Base-by-base conservation (phyloP, 768 basidiomycete genomes). In the Pleurotus sapidus region DNA sequence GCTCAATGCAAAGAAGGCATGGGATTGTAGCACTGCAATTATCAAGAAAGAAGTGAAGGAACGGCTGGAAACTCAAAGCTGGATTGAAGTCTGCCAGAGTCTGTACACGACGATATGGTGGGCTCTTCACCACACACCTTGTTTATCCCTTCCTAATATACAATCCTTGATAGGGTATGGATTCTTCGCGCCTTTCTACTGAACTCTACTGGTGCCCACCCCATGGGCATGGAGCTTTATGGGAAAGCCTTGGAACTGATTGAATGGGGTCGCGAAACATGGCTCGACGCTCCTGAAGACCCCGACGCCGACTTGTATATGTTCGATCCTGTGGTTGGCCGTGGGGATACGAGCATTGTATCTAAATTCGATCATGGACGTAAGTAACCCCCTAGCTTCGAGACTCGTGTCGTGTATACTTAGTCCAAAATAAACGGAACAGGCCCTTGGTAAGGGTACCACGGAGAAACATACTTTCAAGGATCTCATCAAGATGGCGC, bases 251-350 rank as follows among this genome's bases (percentile, higher is more conserved):
- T 79, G 15, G 76, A 77, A 11, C 57, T 80, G n/a, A 65, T 81
- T 3, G 66, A 75, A 24, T 78, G 79, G 76, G 82, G 82, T n/a
- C 55, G 65, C 4, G 59, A 63, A 20, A 54, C 59, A 5, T 82
- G 77, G 74, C 61, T 68, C 38, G 61, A 79, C 58, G 74, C 80
- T 5, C 60, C 72, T 1, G 57, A 42, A 18, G 61, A 70, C 14
- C 43, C 43, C 8, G n/a, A n/a, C 17, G 70, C 75, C 15, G 65
- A 75, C 9, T 79, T 80, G 4, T 64, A 63, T 12, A 71, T 82
- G 11, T 82, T 82, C 50, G 70, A 73, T 25, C 46, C 55, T 3
- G 71, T 71, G 3, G 78, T 79, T 58, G 63, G 79, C 8, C 72
- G 77, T 23, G 78, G 74, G 4, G 70, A n/a, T 78, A 17, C 73